Percentiles rank a stretch among this genome's conserved stretches.
Conservation (phyloP, 768 basidiomycete genomes). For the Suillus sp. region DNA sequence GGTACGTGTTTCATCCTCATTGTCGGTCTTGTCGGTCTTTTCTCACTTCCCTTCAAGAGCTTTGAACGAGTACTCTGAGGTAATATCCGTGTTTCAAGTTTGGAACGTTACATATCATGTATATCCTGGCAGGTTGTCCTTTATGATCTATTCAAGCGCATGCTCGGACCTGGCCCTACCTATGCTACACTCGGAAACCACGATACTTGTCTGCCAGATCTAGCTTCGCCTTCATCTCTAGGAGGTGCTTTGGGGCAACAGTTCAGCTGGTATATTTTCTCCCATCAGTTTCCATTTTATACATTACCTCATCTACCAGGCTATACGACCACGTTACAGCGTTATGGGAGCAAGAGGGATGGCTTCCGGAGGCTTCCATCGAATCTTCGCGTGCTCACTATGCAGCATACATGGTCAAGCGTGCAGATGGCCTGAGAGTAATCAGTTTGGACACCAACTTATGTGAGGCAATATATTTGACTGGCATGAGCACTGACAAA, state of each 20-base stretch:
- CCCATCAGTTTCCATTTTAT: not conserved
- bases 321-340: constrained; percentile 74
- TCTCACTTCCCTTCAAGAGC: constrained; percentile 39
- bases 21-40: not conserved
- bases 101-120: constrained; percentile 13
- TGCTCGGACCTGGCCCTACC: constrained; percentile 67
- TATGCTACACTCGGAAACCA: constrained; percentile 80
- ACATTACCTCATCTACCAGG: constrained; percentile 40
- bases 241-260: constrained; percentile 56
- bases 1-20: constrained; percentile 39
- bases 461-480: constrained; percentile 47
- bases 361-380: constrained; percentile 62
- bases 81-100: constrained; percentile 25
- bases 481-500: not conserved
- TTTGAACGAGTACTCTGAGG: constrained; percentile 66
- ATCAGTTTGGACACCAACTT: constrained; percentile 79
- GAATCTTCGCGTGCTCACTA: constrained; percentile 67
- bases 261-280: constrained; percentile 41
- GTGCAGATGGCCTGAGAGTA: constrained; percentile 65
- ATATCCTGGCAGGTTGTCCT: constrained; percentile 49
- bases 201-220: constrained; percentile 60
- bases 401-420: constrained; percentile 69
- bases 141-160: constrained; percentile 65
- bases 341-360: constrained; percentile 71
- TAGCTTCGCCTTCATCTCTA: constrained; percentile 62